Evolutionary conservation across 108 stramenopile genomes (phyloP).

Genomic region (Cylindrotheca closterium): DNA sequence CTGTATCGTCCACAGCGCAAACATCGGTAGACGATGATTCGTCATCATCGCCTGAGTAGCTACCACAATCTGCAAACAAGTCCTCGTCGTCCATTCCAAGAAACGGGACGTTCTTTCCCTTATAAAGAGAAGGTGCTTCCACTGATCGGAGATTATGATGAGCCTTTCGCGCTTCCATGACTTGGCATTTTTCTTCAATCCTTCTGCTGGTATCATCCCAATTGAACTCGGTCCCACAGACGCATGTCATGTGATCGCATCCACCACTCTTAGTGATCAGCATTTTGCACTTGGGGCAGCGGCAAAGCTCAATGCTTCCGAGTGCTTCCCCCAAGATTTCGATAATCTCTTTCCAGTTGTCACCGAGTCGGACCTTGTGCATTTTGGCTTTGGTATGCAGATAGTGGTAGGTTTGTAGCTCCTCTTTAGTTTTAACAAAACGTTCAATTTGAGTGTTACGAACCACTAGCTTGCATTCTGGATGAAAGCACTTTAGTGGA

Average conservation of each 20-base stretch:
- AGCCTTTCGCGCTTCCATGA: not conserved
- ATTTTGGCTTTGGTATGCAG: not conserved
- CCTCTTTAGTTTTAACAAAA: not conserved
- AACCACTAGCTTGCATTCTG: not conserved
- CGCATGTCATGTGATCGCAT: slow-evolving; percentile 31
- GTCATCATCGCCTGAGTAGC: too few relatives aligned
- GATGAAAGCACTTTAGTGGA: not conserved
- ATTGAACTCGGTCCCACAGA: slow-evolving; percentile 10
- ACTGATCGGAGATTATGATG: not conserved
- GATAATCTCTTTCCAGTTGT: not conserved
- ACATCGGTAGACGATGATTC: not conserved
- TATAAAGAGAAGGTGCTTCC: not conserved
- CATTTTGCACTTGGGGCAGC: slow-evolving; percentile 21
- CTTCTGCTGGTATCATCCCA: too few relatives aligned
- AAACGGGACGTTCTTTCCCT: not conserved
- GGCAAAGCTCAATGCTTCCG: not conserved
- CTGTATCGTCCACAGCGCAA: not conserved
- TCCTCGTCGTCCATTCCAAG: not conserved
- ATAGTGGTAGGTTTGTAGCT: not conserved
- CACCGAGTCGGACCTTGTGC: not conserved
- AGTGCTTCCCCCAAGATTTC: not conserved
- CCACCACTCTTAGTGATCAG: slow-evolving; percentile 27
- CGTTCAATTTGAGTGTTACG: not conserved
- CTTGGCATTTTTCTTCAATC: not conserved
- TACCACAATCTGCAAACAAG: not conserved